These are phyloP conservation scores for Corylus heterophylla DNA, from an alignment of 306 rosid genomes.

Conservation along the genomic window DNA sequence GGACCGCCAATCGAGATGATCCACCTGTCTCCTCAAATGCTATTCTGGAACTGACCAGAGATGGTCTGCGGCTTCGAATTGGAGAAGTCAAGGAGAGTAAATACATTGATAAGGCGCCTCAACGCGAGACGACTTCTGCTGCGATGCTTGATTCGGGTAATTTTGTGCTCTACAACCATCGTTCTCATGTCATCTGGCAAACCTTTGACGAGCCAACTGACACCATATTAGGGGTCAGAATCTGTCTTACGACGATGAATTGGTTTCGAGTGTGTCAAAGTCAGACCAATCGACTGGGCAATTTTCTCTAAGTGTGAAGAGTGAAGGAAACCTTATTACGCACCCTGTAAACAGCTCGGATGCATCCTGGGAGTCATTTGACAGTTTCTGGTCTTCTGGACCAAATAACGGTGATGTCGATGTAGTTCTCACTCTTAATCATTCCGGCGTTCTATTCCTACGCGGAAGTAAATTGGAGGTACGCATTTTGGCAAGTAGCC, in stretches of 20 bases:
- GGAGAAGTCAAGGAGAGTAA: no score
- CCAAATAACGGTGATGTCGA: no score
- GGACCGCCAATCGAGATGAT: neutral
- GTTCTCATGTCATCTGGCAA: neutral
- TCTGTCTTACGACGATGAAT: neutral
- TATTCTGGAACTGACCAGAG: neutral
- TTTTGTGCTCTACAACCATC: neutral
- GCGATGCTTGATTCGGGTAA: neutral
- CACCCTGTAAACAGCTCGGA: neutral
- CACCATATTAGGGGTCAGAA: neutral
- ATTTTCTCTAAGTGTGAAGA: neutral
- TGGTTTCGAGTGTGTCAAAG: neutral
- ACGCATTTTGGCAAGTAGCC: neutral
- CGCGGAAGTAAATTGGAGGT: fast-evolving
- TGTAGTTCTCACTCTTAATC: neutral
- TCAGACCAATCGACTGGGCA: neutral
- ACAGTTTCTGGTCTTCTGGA: neutral
- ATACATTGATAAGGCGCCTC: neutral
- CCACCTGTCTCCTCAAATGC: neutral
- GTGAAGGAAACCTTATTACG: neutral
- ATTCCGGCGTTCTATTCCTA: neutral
- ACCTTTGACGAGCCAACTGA: neutral
- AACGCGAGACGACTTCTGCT: neutral
- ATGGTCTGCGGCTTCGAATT: neutral
- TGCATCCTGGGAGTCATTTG: no score